Base-by-base conservation (phyloP, 805 yeast species). In the Candida sithepensis region DNA sequence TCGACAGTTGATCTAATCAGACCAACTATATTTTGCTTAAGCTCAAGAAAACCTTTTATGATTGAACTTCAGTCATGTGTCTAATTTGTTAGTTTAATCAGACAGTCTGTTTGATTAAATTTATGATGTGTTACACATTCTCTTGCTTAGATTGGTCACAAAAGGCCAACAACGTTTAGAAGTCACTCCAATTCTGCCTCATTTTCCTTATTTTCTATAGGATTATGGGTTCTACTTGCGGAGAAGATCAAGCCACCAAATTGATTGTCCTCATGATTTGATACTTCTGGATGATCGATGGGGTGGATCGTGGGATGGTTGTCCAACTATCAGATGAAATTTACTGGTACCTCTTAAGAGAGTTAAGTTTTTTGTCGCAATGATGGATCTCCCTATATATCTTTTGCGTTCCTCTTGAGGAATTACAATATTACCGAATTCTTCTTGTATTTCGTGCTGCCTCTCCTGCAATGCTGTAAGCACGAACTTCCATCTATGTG, bases 181-280 rank as follows among this genome's bases (percentile, higher is more conserved):
- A n/a, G n/a, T n/a, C 57, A 47, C 67, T 65, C 62, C 63, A 54
- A 52, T 65, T 66, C 59, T 59, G 63, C 56, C 66, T 50, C 55
- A 66, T 51, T 20, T 67, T 61, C 54, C 61, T 59, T 46, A 33
- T 54, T 46, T 55, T 53, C 50, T 56, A 57, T 51, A 62, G 66
- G 47, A 50, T 53, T 34, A 54, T 60, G 58, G 65, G 71, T 54
- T 63, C 66, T 57, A 58, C 48, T 62, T 52, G 58, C 44, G 68
- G 68, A 64, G 68, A 50, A 64, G 63, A 64, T 21, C 5, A 55
- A 59, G 64, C 65, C 54, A 43, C 46, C 38, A 34, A 34, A 34
- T 24, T 14, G 42, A 39, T 26, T 16, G 37, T 45, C 46, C 37
- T 47, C 36, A 38, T 32, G 51, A 55, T 49, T 61, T 61, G 66